phyloP scores from a whole-genome alignment of 2,329 filamentous ascomycete species.

The Penicillium frequentans region DNA sequence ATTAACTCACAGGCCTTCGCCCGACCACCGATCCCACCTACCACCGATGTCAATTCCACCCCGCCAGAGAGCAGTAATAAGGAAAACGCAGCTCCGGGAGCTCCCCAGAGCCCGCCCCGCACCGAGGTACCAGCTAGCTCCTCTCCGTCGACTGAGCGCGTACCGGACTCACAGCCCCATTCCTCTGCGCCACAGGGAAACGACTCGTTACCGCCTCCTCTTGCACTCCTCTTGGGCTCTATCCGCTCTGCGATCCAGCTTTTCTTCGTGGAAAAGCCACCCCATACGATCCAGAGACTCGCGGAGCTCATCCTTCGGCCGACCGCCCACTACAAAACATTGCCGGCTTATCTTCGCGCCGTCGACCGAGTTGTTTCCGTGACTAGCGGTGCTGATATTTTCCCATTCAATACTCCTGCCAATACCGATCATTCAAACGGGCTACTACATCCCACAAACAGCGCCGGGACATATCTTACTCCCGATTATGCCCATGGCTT shows the following conservation, averaged over 20 bases:
- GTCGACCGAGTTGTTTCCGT: slow-evolving; percentile 89
- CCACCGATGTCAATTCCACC: slow-evolving; percentile 29
- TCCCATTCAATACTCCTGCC: slow-evolving; percentile 64
- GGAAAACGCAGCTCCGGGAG: slow-evolving; percentile 35
- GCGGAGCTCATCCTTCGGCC: slow-evolving; percentile 81
- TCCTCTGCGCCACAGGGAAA: slow-evolving; percentile 46
- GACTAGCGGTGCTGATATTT: slow-evolving; percentile 75
- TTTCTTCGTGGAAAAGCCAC: slow-evolving; percentile 72
- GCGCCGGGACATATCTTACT: slow-evolving; percentile 34
- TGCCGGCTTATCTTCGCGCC: slow-evolving; percentile 84
- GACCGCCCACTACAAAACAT: slow-evolving; percentile 73
- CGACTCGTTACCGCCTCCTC: slow-evolving; percentile 60
- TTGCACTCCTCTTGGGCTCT: slow-evolving; percentile 62
- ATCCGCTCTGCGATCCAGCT: slow-evolving; percentile 61
- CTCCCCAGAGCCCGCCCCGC: slow-evolving; percentile 37
- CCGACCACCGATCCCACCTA: slow-evolving; percentile 24
- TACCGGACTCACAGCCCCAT: slow-evolving; percentile 44
- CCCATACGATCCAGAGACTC: slow-evolving; percentile 89
- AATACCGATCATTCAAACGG: slow-evolving; percentile 55
- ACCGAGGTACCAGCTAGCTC: slow-evolving; percentile 36
- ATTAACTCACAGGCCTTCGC: slow-evolving; percentile 22
- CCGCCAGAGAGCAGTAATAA: slow-evolving; percentile 37
- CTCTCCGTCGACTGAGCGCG: slow-evolving; percentile 39
- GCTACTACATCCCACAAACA: slow-evolving; percentile 33
- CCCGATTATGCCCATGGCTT: slow-evolving; percentile 46